Conservation (phyloP, 371 early-diverging fungal species). For the Mucor mucedo region DNA sequence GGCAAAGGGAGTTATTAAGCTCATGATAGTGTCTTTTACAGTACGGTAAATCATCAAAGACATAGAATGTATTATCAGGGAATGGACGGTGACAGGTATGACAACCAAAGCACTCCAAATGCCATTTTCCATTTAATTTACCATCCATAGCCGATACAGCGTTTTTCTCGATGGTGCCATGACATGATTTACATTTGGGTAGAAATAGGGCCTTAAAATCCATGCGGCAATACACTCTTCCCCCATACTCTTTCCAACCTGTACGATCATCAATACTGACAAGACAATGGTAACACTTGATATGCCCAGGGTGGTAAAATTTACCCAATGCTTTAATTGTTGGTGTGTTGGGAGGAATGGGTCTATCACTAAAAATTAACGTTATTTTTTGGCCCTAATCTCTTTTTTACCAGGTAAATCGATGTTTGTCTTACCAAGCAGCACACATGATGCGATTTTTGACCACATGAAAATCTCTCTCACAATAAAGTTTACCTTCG, state of each 20-base stretch:
- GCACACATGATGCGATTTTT: constrained; percentile 55
- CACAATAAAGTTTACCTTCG: constrained; percentile 73
- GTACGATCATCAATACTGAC: constrained; percentile 70
- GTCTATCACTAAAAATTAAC: constrained; percentile 34
- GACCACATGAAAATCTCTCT: constrained; percentile 64
- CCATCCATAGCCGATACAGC: constrained; percentile 81
- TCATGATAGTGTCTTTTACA: constrained; percentile 86
- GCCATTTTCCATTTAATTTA: constrained; percentile 83
- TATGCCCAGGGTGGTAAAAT: constrained; percentile 71
- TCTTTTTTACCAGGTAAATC: background rate
- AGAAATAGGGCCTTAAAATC: constrained; percentile 72
- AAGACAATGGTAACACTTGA: constrained; percentile 71
- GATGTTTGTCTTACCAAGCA: constrained; percentile 49
- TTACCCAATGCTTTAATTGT: constrained; percentile 68
- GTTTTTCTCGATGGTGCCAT: constrained; percentile 69
- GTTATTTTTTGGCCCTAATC: background rate
- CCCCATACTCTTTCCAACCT: constrained; percentile 76
- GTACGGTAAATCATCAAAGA: constrained; percentile 80
- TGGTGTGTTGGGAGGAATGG: constrained; percentile 50
- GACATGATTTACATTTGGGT: constrained; percentile 75
- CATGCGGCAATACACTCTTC: constrained; percentile 74
- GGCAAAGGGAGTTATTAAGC: constrained; percentile 81
- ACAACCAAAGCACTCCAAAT: constrained; percentile 62
- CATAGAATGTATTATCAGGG: constrained; percentile 88
- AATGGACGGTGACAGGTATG: constrained; percentile 77